phyloP scores from a whole-genome alignment of 441 rosid genomes.

The Gossypium gossypioides region DNA sequence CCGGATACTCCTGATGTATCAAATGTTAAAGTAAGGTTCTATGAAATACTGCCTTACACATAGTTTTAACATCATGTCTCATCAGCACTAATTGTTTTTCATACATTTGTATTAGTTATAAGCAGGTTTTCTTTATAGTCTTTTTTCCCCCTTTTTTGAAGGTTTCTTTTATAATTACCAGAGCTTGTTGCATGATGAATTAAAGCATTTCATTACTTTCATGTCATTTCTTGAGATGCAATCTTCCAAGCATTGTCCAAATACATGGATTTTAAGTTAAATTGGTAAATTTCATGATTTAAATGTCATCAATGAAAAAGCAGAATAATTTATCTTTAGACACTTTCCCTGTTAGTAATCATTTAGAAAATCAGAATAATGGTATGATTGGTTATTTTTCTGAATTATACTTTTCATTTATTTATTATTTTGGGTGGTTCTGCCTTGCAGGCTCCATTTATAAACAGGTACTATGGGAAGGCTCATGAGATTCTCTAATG shows the following conservation, averaged over 20 bases:
- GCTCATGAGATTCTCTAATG: conserved; percentile 55
- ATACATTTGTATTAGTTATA: too few relatives aligned
- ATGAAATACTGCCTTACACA: not conserved
- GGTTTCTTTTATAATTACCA: not conserved
- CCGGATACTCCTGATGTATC: conserved; percentile 67
- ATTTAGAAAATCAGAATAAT: not conserved
- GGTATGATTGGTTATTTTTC: not conserved
- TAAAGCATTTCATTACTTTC: not conserved
- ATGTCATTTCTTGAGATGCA: too few relatives aligned
- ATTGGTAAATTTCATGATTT: not conserved
- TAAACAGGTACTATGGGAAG: conserved; percentile 68
- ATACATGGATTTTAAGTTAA: too few relatives aligned
- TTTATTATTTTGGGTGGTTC: not conserved
- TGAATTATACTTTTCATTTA: too few relatives aligned
- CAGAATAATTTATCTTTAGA: not conserved
- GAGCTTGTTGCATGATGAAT: not conserved
- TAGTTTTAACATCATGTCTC: not conserved
- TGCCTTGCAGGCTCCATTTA: conserved; percentile 45
- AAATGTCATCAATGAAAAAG: not conserved
- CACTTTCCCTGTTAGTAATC: not conserved
- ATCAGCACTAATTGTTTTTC: not conserved
- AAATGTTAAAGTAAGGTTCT: conserved; percentile 39
- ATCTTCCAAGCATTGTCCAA: too few relatives aligned
- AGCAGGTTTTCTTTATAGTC: too few relatives aligned
- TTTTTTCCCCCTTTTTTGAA: not conserved